phyloP scores from a whole-genome alignment of 495 filamentous ascomycete genomes.

The Aspergillus sclerotiicarbonarius region DNA sequence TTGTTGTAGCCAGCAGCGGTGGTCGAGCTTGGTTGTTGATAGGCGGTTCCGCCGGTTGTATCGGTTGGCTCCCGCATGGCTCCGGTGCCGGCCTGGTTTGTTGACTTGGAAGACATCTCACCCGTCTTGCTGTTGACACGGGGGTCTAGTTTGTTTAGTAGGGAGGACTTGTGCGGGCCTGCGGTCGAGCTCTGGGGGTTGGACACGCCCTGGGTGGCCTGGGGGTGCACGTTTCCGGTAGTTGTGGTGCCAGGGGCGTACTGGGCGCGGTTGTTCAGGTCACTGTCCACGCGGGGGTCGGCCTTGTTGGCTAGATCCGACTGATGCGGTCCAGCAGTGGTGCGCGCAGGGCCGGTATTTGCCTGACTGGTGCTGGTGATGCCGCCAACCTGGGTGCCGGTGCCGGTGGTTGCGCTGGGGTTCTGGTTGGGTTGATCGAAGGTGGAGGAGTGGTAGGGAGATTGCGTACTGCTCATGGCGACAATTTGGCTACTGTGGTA shows the following conservation, averaged over 20 bases:
- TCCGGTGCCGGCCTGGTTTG: constrained; percentile 1
- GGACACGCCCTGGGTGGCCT: constrained; percentile 15
- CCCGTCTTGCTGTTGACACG: constrained; percentile 27
- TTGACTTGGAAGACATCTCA: constrained; percentile 8
- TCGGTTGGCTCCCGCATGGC: constrained; percentile 9
- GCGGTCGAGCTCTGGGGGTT: constrained; percentile 26
- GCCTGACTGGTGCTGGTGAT: constrained; percentile 3
- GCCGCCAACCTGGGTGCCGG: constrained; percentile 12
- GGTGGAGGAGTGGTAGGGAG: constrained; percentile 14
- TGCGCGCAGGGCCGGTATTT: constrained; percentile 3
- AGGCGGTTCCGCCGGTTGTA: constrained; percentile 2
- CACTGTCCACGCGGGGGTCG: constrained; percentile 52
- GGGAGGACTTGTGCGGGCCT: constrained; percentile 45
- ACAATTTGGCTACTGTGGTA: background rate
- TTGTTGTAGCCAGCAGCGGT: background rate
- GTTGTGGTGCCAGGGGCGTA: constrained; percentile 20
- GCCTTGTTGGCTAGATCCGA: constrained; percentile 45
- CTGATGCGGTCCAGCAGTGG: constrained; percentile 41
- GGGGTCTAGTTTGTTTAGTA: constrained; percentile 55
- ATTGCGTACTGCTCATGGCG: constrained; percentile 13
- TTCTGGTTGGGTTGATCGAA: constrained; percentile 3
- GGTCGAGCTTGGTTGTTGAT: background rate
- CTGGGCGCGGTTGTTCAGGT: constrained; percentile 38
- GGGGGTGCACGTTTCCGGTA: constrained; percentile 18
- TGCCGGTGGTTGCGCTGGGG: constrained; percentile 8